Evolutionary conservation across 257 asterid genomes (phyloP), one percentile per base, ranked within the genome.

Genomic region (Echites panduratus): DNA sequence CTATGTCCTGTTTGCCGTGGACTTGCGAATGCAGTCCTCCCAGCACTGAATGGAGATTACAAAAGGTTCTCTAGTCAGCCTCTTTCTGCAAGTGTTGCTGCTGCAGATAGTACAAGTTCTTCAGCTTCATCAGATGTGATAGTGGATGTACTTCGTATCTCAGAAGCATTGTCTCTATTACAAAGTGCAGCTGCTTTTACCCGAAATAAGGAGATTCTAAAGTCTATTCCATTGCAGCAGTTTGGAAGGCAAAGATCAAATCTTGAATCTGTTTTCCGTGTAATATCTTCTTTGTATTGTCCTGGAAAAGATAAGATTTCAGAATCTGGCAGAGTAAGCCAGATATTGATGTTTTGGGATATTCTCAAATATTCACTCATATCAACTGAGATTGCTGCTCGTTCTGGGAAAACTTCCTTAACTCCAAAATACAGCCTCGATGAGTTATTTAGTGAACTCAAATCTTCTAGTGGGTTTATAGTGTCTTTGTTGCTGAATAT

Each of bases 1-100:
- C 96, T 95, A 68, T 95, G 99, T 85, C 99, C 99, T 22, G 99
- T 90, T 66, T 95, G 99, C 73, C 90, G 99, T 40, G 97, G 98
- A 64, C 92, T 95, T 80, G 93, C 99, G 62, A 92, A 95, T 72
- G 87, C 94, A 27, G 90, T 89, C 69, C 85, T 95, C 77, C 95
- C 98, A 66, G 84, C 84, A 71, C 76, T 84, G 70, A 85, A 91
- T 77, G 85, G 81, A 74, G 85, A 81, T 78, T 78, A 68, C 57
- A 79, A 75, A 73, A 80, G 71, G 83, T 73, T 74, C 57, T 76
- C 79, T 72, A 80, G 56, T 68, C 78, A 80, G 9, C 78, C 82
- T 53, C 71, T 75, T 76, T 43, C 58, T 61, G 71, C 87, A 70
- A 78, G 73, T 75, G 56, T 32, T 27, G 52, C 73, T 67, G 70